Conservation (phyloP, 2,329 filamentous ascomycete genomes). For the Atkinsonella texensis region DNA sequence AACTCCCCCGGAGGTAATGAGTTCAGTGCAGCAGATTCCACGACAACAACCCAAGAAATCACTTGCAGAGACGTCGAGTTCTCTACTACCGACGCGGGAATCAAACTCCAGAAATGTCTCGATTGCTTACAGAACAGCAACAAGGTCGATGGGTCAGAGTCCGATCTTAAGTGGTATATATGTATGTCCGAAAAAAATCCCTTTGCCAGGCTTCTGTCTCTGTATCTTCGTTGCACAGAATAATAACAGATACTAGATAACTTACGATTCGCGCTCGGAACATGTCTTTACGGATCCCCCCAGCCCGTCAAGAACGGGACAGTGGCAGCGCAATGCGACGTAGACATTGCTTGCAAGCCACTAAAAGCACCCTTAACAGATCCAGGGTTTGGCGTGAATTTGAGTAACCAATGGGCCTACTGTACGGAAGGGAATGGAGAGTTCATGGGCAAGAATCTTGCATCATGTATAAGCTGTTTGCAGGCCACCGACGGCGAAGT, state of each 20-base stretch:
- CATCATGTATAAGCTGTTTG: slow-evolving; percentile 31
- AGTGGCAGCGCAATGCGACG: slow-evolving; percentile 30
- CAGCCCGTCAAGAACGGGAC: slow-evolving; percentile 19
- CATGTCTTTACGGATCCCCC: slow-evolving; percentile 29
- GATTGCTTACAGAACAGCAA: slow-evolving; percentile 35
- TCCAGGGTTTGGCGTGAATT: slow-evolving; percentile 15
- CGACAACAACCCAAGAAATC: slow-evolving; percentile 34
- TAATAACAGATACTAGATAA: slow-evolving; percentile 27
- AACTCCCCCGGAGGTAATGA: slow-evolving; percentile 23
- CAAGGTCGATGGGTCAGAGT: slow-evolving; percentile 25
- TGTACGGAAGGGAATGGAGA: slow-evolving; percentile 26
- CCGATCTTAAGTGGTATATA: slow-evolving; percentile 32
- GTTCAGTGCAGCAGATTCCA: slow-evolving; percentile 23
- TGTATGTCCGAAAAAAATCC: slow-evolving; percentile 23
- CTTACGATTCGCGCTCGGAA: slow-evolving; percentile 33
- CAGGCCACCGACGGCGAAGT: slow-evolving; percentile 25
- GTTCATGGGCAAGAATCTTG: slow-evolving; percentile 20
- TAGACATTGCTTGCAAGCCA: slow-evolving; percentile 27
- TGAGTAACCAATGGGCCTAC: slow-evolving; percentile 24
- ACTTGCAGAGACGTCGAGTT: slow-evolving; percentile 32
- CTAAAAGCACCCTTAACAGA: slow-evolving; percentile 26
- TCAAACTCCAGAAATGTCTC: slow-evolving; percentile 34
- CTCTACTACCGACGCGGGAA: slow-evolving; percentile 23
- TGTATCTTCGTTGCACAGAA: background rate
- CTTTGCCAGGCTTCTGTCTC: too few species aligned